phyloP scores from a whole-genome alignment of 495 filamentous ascomycete genomes.

The Aspergillus haitiensis region DNA sequence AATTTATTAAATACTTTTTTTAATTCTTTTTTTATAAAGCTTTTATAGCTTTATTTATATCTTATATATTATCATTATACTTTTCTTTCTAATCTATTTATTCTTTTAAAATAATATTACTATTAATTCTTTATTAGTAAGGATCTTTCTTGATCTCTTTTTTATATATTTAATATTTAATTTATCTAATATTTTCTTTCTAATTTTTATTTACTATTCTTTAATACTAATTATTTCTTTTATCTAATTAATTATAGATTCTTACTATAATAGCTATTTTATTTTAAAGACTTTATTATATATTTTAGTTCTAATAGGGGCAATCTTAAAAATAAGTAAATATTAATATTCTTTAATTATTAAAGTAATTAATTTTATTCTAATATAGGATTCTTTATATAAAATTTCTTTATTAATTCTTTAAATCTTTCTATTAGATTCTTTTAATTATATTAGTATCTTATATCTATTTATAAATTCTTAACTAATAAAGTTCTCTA shows the following conservation, averaged over 20 bases:
- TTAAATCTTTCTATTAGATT: background rate
- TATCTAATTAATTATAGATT: slow-evolving; percentile 8
- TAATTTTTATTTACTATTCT: background rate
- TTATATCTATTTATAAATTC: slow-evolving; percentile 14
- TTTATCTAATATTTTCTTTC: background rate
- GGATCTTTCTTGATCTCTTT: background rate
- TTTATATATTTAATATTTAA: background rate
- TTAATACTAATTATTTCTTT: background rate
- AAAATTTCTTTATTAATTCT: slow-evolving; percentile 6
- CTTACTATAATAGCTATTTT: slow-evolving; percentile 14
- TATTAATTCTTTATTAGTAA: background rate
- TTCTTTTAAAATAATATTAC: background rate
- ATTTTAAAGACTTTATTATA: slow-evolving; percentile 1
- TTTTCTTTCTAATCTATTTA: background rate
- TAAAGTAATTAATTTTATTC: background rate
- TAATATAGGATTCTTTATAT: background rate
- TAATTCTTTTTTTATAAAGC: background rate
- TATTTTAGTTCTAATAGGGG: background rate
- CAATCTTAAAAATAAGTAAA: background rate
- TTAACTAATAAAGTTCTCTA: slow-evolving; percentile 15
- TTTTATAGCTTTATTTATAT: background rate
- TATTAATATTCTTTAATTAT: background rate
- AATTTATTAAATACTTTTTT: background rate
- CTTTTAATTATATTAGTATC: background rate
- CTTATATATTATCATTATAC: background rate